Evolutionary conservation across 2,329 filamentous ascomycete genomes (phyloP).

Genomic region (Fusarium sp.): DNA sequence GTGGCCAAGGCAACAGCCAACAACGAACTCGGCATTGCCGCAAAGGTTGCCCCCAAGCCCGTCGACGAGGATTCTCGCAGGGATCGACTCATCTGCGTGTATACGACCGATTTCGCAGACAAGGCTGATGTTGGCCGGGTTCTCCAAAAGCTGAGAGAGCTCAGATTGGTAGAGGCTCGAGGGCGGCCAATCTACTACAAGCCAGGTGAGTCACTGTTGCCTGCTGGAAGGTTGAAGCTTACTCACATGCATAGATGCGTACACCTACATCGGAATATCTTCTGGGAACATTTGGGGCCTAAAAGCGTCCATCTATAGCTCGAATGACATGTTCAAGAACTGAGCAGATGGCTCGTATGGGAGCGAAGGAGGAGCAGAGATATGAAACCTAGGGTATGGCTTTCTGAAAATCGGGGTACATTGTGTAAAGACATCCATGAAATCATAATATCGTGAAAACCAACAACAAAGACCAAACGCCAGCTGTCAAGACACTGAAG

Average conservation of each 20-base stretch:
- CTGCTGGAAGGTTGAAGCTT: slow-evolving; percentile 16
- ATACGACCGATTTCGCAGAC: slow-evolving; percentile 81
- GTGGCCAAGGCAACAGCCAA: slow-evolving; percentile 75
- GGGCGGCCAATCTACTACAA: slow-evolving; percentile 80
- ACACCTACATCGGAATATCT: slow-evolving; percentile 73
- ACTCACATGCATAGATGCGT: slow-evolving; percentile 65
- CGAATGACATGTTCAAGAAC: slow-evolving; percentile 53
- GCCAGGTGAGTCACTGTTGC: slow-evolving; percentile 62
- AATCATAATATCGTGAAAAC: slow-evolving; percentile 28
- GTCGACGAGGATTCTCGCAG: slow-evolving; percentile 53
- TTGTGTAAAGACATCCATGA: slow-evolving; percentile 9
- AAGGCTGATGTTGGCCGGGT: slow-evolving; percentile 76
- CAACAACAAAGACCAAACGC: slow-evolving; percentile 28
- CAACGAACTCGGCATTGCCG: slow-evolving; percentile 76
- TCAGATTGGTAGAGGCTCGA: slow-evolving; percentile 67
- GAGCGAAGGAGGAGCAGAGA: slow-evolving; percentile 1
- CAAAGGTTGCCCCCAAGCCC: slow-evolving; percentile 75
- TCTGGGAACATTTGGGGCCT: slow-evolving; percentile 72
- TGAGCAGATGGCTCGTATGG: slow-evolving; percentile 24
- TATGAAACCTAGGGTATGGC: not conserved
- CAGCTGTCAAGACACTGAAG: slow-evolving; percentile 9
- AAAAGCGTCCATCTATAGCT: slow-evolving; percentile 68
- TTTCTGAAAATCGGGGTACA: slow-evolving; percentile 2
- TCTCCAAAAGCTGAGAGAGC: slow-evolving; percentile 68
- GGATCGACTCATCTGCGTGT: slow-evolving; percentile 77